Evolutionary conservation across 805 yeast genomes (phyloP).

Genomic region (Lachancea dasiensis): DNA sequence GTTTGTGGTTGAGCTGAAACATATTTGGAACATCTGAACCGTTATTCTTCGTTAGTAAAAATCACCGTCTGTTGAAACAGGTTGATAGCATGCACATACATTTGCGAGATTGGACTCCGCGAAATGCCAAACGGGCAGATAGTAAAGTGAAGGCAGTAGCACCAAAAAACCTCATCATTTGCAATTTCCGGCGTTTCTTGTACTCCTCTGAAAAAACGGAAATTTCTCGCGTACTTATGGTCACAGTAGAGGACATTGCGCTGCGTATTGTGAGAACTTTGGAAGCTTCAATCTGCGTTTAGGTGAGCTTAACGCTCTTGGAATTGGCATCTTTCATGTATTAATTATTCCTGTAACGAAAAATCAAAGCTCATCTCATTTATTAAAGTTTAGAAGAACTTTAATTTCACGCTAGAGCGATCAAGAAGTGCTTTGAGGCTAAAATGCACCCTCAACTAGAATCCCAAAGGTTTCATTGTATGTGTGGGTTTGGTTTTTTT

Average conservation of each 20-base stretch:
- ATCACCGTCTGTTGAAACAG: no score
- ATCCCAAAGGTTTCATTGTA: constrained; percentile 43
- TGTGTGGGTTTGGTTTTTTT: constrained; percentile 19
- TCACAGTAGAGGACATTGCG: not conserved
- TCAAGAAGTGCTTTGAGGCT: not conserved
- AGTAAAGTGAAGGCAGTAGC: constrained; percentile 67
- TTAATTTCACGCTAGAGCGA: no score
- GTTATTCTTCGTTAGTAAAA: no score
- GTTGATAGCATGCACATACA: no score
- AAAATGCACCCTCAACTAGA: constrained; percentile 52
- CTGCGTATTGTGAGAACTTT: no score
- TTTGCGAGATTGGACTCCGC: constrained; percentile 67
- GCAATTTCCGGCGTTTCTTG: constrained; percentile 57
- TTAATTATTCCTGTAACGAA: no score
- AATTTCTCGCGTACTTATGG: constrained; percentile 9
- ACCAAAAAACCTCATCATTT: constrained; percentile 65
- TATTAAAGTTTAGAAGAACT: no score
- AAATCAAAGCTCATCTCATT: no score
- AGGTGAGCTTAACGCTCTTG: no score
- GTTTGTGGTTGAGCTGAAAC: constrained; percentile 80
- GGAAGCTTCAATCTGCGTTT: no score
- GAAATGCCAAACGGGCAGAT: constrained; percentile 67
- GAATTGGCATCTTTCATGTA: no score
- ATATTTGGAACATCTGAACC: constrained; percentile 54
- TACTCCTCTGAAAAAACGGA: constrained; percentile 35